Conservation (phyloP, 2,329 filamentous ascomycete species). For the Cordyceps cicadae region DNA sequence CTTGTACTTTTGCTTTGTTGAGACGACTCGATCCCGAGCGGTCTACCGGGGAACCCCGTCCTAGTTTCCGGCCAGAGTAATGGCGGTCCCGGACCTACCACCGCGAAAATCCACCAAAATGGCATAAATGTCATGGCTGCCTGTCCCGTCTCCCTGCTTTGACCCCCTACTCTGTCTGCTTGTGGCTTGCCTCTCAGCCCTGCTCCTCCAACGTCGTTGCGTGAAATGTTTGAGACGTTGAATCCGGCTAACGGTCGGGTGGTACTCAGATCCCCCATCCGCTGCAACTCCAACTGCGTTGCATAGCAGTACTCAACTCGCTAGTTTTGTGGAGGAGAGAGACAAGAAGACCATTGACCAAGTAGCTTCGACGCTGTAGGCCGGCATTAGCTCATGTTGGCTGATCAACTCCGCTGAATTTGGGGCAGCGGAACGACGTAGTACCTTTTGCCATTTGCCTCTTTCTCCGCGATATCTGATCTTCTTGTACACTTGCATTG, state of each 20-base stretch:
- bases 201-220: neutral
- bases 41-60: neutral
- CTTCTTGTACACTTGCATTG: too few relatives aligned
- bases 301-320: neutral
- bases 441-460: neutral
- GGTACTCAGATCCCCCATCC: neutral
- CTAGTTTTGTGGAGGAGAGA: conserved; percentile 9
- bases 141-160: too few relatives aligned
- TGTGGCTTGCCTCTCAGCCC: neutral
- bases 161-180: too few relatives aligned
- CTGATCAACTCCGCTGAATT: too few relatives aligned
- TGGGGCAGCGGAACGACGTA: too few relatives aligned
- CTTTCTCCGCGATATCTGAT: neutral
- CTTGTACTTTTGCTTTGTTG: neutral
- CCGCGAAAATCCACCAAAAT: neutral
- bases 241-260: too few relatives aligned
- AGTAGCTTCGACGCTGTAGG: neutral
- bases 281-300: neutral
- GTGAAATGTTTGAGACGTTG: neutral
- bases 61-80: neutral
- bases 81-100: neutral
- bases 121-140: neutral
- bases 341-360: conserved; percentile 3
- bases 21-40: neutral
- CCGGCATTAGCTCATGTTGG: neutral